Base-by-base conservation (phyloP, 768 basidiomycete species). In the Suillus clintonianus region DNA sequence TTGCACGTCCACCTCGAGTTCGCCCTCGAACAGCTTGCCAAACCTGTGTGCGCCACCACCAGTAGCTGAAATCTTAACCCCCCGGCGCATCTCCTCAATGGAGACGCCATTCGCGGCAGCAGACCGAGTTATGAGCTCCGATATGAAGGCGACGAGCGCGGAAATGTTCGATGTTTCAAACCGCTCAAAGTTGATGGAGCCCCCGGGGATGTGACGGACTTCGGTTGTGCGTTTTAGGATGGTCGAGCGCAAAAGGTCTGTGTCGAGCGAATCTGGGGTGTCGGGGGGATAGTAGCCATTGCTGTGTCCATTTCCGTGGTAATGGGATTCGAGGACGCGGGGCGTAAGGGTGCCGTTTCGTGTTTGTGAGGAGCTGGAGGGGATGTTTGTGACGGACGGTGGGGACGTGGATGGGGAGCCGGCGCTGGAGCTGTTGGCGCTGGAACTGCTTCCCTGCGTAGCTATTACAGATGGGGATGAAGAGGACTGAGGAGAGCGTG, bases 11-110 rank as follows among this genome's bases (percentile, higher is more conserved):
- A 99, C 93, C 32, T 83, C 87, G 15, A 98, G 80, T 66, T 86
- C 86, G 24, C 80, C 80, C 58, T 82, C 82, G 75, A 99, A 90
- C 59, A 92, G 79, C 70, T 92, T 90, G 76, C 96, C 89, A 79
- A 96, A 99, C 72, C 86, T 89, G 83, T 97, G 95, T 47, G 97
- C 97, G 42, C 97, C 97, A 19, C 97, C 97, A 19, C 97, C 97
- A 0, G 97, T 99, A 6, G 96, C 96, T 88, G 98, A 92, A 70
- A 99, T 95, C 81, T 96, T 95, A 70, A 99, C 95, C 43, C 91
- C 89, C 61, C 85, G 82, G 68, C 91, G 87, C 96, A 99, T 99
- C 71, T 94, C 90, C 65, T 89, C 91, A 67, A 96, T 87, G 5
- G 91, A 84, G 34, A 99, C 97, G 22, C 87, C 85, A 71, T 99